phyloP scores from a whole-genome alignment of 805 yeast species.

The Wickerhamiella bombiphila region DNA sequence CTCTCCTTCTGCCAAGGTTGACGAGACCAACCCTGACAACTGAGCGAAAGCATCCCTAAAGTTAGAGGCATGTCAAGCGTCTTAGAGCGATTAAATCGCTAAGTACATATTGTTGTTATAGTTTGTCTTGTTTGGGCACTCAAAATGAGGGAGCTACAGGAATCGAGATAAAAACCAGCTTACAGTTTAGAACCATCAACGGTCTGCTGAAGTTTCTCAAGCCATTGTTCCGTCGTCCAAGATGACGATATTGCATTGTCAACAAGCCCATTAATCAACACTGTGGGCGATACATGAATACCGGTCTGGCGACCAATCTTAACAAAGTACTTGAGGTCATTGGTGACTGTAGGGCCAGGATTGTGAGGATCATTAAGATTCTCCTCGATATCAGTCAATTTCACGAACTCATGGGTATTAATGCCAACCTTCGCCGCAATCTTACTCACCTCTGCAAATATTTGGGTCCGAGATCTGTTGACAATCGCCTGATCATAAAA shows the following conservation, averaged over 20 bases:
- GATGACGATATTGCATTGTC: constrained; percentile 48
- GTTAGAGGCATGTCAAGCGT: too few species aligned
- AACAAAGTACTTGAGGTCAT: constrained; percentile 60
- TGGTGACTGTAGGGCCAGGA: constrained; percentile 42
- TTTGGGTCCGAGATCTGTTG: constrained; percentile 39
- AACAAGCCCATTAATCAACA: constrained; percentile 52
- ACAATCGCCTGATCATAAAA: constrained; percentile 51
- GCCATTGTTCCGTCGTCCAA: constrained; percentile 34
- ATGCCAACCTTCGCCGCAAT: constrained; percentile 33
- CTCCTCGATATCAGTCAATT: constrained; percentile 23
- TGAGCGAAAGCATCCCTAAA: too few species aligned
- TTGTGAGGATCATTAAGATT: constrained; percentile 29
- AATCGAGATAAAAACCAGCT: too few species aligned
- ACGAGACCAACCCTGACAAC: too few species aligned
- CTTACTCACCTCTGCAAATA: constrained; percentile 38
- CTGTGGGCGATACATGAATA: constrained; percentile 76
- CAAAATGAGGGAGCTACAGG: too few species aligned
- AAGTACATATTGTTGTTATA: too few species aligned
- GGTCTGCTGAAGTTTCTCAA: constrained; percentile 10
- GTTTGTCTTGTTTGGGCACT: too few species aligned
- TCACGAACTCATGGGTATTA: constrained; percentile 25
- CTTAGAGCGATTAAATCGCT: too few species aligned
- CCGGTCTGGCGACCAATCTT: constrained; percentile 62
- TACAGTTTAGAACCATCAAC: too few species aligned
- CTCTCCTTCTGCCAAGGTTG: too few species aligned